Conservation (phyloP, 495 filamentous ascomycete species). For the Pseudotulostoma volvatum region DNA sequence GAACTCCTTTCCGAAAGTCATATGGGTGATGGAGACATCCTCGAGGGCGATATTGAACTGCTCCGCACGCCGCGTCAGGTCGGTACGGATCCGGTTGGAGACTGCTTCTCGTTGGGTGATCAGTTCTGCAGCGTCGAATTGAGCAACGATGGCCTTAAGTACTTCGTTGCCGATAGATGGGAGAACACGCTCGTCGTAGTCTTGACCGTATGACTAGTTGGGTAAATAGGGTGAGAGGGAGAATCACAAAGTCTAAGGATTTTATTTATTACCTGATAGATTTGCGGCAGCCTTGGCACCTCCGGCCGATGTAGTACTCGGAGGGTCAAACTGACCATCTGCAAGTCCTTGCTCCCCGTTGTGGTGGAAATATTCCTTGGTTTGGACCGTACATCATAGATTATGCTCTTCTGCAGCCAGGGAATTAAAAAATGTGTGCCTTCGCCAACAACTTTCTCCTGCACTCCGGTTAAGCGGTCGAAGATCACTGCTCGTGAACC, state of each 20-base stretch:
- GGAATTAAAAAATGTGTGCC: slow-evolving; percentile 94
- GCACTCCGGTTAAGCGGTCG: slow-evolving; percentile 82
- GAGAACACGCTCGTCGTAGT: slow-evolving; percentile 98
- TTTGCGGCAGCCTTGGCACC: slow-evolving; percentile 80
- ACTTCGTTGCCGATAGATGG: slow-evolving; percentile 99
- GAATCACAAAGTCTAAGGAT: background rate
- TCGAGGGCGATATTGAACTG: slow-evolving; percentile 99
- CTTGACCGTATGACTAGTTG: slow-evolving; percentile 60
- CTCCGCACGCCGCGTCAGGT: slow-evolving; percentile 84
- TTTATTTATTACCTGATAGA: slow-evolving; percentile 66
- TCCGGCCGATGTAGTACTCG: slow-evolving; percentile 91
- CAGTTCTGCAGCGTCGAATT: slow-evolving; percentile 97
- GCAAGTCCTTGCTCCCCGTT: slow-evolving; percentile 94
- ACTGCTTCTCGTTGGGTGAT: slow-evolving; percentile 98
- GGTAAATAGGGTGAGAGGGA: background rate
- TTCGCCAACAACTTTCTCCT: slow-evolving; percentile 83
- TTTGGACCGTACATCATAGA: slow-evolving; percentile 97
- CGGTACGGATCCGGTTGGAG: slow-evolving; percentile 81
- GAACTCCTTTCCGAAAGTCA: slow-evolving; percentile 99
- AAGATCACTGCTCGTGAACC: slow-evolving; percentile 95
- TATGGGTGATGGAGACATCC: slow-evolving; percentile 98
- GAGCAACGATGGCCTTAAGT: slow-evolving; percentile 95
- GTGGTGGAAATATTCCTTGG: slow-evolving; percentile 95
- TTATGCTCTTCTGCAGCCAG: slow-evolving; percentile 87
- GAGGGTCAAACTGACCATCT: slow-evolving; percentile 98